phyloP scores from a whole-genome alignment of 176 grass and related monocot species.

The Panicum miliaceum region DNA sequence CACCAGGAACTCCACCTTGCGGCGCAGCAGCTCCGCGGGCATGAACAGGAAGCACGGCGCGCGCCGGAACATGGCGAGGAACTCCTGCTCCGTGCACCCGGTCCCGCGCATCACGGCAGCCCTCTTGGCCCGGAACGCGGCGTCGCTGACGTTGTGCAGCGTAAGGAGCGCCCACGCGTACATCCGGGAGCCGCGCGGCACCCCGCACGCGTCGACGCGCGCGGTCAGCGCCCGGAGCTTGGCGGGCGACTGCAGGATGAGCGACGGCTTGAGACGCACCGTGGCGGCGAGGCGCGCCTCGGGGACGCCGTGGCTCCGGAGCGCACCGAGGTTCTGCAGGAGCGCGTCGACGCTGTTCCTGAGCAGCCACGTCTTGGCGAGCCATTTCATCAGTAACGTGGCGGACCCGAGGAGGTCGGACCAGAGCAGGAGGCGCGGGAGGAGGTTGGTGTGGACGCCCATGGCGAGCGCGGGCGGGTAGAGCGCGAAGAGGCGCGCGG shows the following conservation, averaged over 20 bases:
- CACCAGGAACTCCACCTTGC: constrained; percentile 61
- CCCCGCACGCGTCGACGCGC: constrained; percentile 1
- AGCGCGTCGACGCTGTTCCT: constrained; percentile 32
- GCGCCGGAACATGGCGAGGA: constrained; percentile 54
- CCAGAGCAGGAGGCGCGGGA: constrained; percentile 45
- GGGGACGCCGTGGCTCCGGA: constrained; percentile 9
- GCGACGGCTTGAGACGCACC: neutral
- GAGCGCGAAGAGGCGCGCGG: constrained; percentile 37
- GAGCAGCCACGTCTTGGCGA: constrained; percentile 42
- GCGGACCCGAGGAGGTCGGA: constrained; percentile 50
- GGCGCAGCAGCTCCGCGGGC: constrained; percentile 31
- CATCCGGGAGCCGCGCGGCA: constrained; percentile 44
- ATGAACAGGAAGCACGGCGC: constrained; percentile 40
- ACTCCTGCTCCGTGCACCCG: constrained; percentile 49
- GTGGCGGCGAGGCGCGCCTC: neutral
- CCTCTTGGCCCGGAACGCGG: constrained; percentile 43
- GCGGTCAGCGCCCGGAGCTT: constrained; percentile 24
- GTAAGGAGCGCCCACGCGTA: constrained; percentile 33
- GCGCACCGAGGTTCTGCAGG: constrained; percentile 28
- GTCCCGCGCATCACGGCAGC: neutral
- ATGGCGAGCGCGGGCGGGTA: constrained; percentile 34
- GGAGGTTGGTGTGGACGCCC: constrained; percentile 50
- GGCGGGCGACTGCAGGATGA: constrained; percentile 31
- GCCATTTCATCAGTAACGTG: constrained; percentile 55
- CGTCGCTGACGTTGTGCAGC: constrained; percentile 29